Percentiles rank a stretch among this genome's conserved stretches.
Evolutionary conservation across 345 rosid species (phyloP).

Genomic region (Crucihimalaya himalaica): DNA sequence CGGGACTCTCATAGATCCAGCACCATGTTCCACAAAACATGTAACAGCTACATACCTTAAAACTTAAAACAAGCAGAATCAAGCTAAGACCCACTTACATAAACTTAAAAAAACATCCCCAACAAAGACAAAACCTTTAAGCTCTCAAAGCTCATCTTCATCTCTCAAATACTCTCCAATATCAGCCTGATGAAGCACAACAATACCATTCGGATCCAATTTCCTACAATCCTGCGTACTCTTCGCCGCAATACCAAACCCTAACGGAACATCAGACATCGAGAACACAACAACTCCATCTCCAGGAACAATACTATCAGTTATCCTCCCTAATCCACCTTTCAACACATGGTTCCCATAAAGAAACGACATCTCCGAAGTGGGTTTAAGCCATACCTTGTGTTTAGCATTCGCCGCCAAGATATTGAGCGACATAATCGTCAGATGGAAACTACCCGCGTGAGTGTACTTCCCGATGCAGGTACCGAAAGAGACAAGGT

Average conservation of each 20-base stretch:
- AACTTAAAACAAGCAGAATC: slow-evolving; percentile 21
- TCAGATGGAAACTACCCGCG: slow-evolving; percentile 73
- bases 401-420: slow-evolving; percentile 81
- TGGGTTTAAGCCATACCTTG: slow-evolving; percentile 94
- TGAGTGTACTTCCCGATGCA: slow-evolving; percentile 89
- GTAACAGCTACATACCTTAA: slow-evolving; percentile 18
- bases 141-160: slow-evolving; percentile 77
- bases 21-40: slow-evolving; percentile 20
- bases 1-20: slow-evolving; percentile 3
- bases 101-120: neutral
- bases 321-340: slow-evolving; percentile 88
- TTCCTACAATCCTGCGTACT: slow-evolving; percentile 88
- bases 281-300: slow-evolving; percentile 92
- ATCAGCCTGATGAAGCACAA: slow-evolving; percentile 84
- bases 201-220: slow-evolving; percentile 81
- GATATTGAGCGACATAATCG: slow-evolving; percentile 58
- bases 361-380: slow-evolving; percentile 91
- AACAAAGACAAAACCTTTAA: neutral
- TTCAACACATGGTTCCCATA: slow-evolving; percentile 90
- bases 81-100: slow-evolving; percentile 1
- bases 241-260: slow-evolving; percentile 80
- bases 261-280: slow-evolving; percentile 83
- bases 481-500: slow-evolving; percentile 68
- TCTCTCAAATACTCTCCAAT: slow-evolving; percentile 87
- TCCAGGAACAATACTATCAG: slow-evolving; percentile 70